Conservation (phyloP, 176 grass and related monocot species). For the Hsuehochloa calcarea region DNA sequence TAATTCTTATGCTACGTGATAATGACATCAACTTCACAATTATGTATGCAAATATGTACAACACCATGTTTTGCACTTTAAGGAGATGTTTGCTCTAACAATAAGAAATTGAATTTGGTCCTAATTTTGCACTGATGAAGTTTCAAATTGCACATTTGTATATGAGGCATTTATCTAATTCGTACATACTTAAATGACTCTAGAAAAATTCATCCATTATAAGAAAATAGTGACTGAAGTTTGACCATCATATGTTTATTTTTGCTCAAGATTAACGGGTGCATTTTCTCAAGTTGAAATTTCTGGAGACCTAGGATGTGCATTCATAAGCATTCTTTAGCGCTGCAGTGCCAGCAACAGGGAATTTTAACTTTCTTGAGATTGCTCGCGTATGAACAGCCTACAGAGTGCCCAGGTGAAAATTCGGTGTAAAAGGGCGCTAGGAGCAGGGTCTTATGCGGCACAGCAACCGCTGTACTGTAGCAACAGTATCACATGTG, state of each 20-base stretch:
- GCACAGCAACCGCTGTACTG: too few species aligned
- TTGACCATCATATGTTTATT: neutral
- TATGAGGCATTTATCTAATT: neutral
- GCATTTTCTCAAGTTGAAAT: neutral
- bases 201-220: neutral
- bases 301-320: neutral
- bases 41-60: neutral
- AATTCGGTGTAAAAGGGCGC: neutral
- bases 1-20: neutral
- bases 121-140: neutral
- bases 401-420: neutral
- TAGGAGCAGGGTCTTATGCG: neutral
- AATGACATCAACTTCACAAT: neutral
- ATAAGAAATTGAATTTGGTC: neutral
- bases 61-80: neutral
- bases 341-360: neutral
- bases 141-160: neutral
- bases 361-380: neutral
- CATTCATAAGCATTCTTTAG: neutral
- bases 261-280: neutral
- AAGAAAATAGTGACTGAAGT: neutral
- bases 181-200: neutral
- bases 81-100: neutral
- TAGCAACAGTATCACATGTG: neutral
- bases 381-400: neutral